Percentiles rank a stretch among this genome's conserved stretches.
Conservation (phyloP, 352 stramenopile genomes). For the Globisporangium radiosum region DNA sequence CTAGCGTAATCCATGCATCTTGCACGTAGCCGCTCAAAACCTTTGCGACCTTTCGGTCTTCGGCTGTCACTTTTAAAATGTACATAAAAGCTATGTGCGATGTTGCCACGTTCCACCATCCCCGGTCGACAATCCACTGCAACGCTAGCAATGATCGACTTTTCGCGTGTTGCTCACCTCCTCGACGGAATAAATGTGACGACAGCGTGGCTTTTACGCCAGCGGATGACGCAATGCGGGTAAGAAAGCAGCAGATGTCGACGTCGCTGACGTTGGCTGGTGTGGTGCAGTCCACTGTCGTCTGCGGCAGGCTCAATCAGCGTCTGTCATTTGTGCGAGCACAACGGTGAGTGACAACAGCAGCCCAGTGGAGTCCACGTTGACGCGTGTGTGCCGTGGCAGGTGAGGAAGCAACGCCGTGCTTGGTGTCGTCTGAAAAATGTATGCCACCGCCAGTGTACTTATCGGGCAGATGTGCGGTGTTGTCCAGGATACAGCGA, state of each 20-base stretch:
- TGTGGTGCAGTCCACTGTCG: not conserved
- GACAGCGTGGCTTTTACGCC: constrained; percentile 4
- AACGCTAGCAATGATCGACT: constrained; percentile 1
- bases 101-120: constrained; percentile 11
- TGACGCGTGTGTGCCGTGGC: not conserved
- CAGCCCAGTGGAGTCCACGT: not conserved
- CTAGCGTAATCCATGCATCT: not conserved
- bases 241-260: constrained; percentile 14
- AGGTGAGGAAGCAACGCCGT: not conserved
- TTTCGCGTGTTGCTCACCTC: constrained; percentile 13
- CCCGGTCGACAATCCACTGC: constrained; percentile 18
- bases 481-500: not conserved
- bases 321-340: not conserved
- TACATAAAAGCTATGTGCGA: constrained; percentile 4
- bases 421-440: not conserved
- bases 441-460: not conserved
- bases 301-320: not conserved
- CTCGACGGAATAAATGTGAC: constrained; percentile 12
- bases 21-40: not conserved
- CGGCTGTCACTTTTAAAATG: constrained; percentile 14
- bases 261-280: not conserved
- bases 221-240: not conserved
- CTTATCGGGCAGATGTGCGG: not conserved
- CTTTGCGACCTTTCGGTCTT: constrained; percentile 5
- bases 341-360: not conserved